Percentiles rank a stretch among this genome's conserved stretches.
These are phyloP conservation scores for Elsinoe batatas DNA, from an alignment of 2,329 filamentous ascomycete species.

Conservation along the genomic window DNA sequence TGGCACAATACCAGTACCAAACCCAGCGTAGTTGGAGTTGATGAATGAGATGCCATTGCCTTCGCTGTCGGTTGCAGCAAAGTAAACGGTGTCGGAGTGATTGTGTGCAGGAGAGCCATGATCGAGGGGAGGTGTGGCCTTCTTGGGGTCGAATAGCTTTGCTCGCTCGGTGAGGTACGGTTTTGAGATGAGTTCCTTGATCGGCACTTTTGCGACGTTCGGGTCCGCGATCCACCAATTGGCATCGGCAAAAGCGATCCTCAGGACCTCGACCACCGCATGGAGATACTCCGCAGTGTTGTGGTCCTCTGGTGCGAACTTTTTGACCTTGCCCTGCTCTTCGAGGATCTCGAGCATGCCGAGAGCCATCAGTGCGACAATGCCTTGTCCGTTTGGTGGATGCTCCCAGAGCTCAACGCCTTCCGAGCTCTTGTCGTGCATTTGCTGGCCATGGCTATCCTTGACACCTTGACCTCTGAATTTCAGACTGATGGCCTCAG, in stretches of 20 bases:
- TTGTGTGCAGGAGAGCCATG: conserved; percentile 78
- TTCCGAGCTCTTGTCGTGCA: conserved; percentile 34
- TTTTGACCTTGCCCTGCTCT: conserved; percentile 60
- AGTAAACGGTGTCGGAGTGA: conserved; percentile 90
- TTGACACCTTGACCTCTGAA: conserved; percentile 58
- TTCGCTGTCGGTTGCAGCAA: conserved; percentile 66
- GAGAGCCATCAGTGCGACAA: conserved; percentile 87
- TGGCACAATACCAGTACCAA: conserved; percentile 81
- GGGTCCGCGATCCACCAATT: conserved; percentile 88
- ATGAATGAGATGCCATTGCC: conserved; percentile 95
- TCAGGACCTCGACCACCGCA: conserved; percentile 74
- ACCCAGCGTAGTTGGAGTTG: conserved; percentile 85
- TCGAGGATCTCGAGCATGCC: conserved; percentile 86
- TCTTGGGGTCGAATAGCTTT: conserved; percentile 49
- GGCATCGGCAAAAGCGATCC: conserved; percentile 82
- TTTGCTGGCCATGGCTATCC: conserved; percentile 36
- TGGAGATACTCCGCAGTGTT: conserved; percentile 70
- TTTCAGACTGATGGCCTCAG: conserved; percentile 73
- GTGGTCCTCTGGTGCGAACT: conserved; percentile 61
- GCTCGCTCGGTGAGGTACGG: conserved; percentile 63
- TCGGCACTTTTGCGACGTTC: conserved; percentile 59
- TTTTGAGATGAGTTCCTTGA: conserved; percentile 57
- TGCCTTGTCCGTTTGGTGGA: conserved; percentile 90
- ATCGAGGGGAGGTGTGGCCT: conserved; percentile 43
- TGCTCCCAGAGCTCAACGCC: conserved; percentile 89